These are phyloP conservation scores for Didymella arachidicola DNA, from an alignment of 2,329 filamentous ascomycete species.

Conservation along the genomic window DNA sequence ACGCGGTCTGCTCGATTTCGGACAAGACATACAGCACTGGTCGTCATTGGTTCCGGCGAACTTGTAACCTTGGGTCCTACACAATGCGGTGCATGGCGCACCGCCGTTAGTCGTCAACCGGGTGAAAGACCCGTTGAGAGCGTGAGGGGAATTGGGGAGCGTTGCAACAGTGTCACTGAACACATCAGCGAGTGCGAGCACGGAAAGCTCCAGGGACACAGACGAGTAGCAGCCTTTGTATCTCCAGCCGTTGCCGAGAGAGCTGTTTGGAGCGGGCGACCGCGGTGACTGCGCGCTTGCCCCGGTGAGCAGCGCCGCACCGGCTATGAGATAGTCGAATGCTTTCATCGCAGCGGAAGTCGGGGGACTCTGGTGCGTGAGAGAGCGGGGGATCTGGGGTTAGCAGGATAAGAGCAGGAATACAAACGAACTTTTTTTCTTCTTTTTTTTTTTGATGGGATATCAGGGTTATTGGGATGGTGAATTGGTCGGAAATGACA, in stretches of 20 bases:
- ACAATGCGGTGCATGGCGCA: constrained; percentile 12
- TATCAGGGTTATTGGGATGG: background rate
- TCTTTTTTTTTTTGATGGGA: background rate
- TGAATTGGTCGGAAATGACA: background rate
- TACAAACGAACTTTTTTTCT: background rate
- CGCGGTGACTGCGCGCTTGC: constrained; percentile 8
- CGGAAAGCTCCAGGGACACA: background rate
- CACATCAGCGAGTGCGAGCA: too few species aligned
- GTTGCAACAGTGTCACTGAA: too few species aligned
- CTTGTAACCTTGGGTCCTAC: constrained; percentile 8
- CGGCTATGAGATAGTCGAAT: constrained; percentile 28
- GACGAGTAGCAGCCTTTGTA: constrained; percentile 32
- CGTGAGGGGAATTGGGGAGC: background rate
- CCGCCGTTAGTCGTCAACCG: constrained; percentile 15
- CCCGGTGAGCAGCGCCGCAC: constrained; percentile 22
- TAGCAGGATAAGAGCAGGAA: background rate
- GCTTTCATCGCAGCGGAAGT: constrained; percentile 24
- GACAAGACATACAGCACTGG: constrained; percentile 25
- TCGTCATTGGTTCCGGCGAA: constrained; percentile 27
- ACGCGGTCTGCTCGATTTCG: too few species aligned
- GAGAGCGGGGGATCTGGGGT: background rate
- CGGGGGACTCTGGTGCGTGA: background rate
- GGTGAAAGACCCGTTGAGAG: constrained; percentile 14
- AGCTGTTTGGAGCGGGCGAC: constrained; percentile 9
- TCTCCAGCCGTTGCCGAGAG: constrained; percentile 20